Evolutionary conservation across 306 rosid species (phyloP).

Genomic region (Quercus wislizeni): DNA sequence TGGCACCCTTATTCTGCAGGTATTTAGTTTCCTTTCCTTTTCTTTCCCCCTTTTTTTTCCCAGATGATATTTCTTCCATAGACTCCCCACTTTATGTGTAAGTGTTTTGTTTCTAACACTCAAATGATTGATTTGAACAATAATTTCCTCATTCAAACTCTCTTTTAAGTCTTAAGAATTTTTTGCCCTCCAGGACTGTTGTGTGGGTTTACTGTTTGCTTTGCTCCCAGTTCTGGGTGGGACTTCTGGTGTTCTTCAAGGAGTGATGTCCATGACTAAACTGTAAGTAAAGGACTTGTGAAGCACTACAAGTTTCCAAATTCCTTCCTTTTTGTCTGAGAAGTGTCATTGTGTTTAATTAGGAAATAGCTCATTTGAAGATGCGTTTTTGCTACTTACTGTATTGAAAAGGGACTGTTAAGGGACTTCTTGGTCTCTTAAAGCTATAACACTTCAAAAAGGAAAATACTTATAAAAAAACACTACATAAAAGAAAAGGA

Average conservation of each 20-base stretch:
- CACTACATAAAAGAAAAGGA: background rate
- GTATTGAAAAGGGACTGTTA: background rate
- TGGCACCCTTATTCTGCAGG: slow-evolving; percentile 94
- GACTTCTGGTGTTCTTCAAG: slow-evolving; percentile 91
- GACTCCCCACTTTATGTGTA: background rate
- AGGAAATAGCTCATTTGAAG: background rate
- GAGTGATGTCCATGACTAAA: slow-evolving; percentile 90
- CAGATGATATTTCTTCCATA: background rate
- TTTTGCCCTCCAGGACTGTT: slow-evolving; percentile 47
- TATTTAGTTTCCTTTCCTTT: slow-evolving; percentile 14
- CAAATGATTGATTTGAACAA: background rate
- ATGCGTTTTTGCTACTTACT: background rate
- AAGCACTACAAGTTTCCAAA: background rate
- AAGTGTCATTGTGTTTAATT: background rate
- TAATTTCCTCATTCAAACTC: slow-evolving; percentile 20
- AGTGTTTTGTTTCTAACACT: background rate
- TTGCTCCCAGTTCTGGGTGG: slow-evolving; percentile 94
- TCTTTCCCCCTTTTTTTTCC: slow-evolving; percentile 27
- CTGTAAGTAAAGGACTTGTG: slow-evolving; percentile 56
- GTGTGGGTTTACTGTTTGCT: slow-evolving; percentile 57
- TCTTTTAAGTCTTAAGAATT: slow-evolving; percentile 24
- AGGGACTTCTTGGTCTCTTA: background rate
- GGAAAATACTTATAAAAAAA: background rate
- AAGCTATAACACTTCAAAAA: background rate
- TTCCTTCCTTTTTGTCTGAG: background rate